Evolutionary conservation across 1,139 yeast species (phyloP).

Genomic region (Blastobotrys aristatus): DNA sequence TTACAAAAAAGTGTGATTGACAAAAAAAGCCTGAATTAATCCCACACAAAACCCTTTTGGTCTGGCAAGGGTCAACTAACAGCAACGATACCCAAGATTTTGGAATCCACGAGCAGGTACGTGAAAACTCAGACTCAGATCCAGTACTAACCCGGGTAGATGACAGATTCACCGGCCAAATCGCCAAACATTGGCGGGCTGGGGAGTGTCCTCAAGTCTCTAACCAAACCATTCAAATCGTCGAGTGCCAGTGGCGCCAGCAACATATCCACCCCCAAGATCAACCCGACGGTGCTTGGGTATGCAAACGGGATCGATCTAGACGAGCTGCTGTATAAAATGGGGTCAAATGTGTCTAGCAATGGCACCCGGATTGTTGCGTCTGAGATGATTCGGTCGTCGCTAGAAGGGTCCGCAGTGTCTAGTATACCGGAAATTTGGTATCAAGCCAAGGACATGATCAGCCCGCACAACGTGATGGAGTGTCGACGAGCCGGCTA

Average conservation of each 20-base stretch:
- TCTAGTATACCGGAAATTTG: constrained; percentile 69
- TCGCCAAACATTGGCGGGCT: constrained; percentile 26
- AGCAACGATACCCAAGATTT: too few relatives aligned
- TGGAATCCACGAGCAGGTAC: too few relatives aligned
- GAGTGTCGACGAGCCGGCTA: constrained; percentile 52
- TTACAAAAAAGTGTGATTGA: too few relatives aligned
- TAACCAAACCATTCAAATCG: constrained; percentile 47
- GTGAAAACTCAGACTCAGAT: too few relatives aligned
- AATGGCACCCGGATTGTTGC: constrained; percentile 47
- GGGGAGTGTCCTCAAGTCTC: constrained; percentile 47
- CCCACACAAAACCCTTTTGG: too few relatives aligned
- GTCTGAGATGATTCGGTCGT: constrained; percentile 47
- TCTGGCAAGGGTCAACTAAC: too few relatives aligned
- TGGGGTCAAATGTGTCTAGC: constrained; percentile 37
- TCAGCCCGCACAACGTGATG: constrained; percentile 40
- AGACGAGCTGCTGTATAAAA: constrained; percentile 41
- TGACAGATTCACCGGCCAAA: constrained; percentile 4
- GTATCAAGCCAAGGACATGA: constrained; percentile 60
- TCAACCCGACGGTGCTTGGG: constrained; percentile 56
- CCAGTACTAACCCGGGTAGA: too few relatives aligned
- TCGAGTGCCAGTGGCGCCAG: constrained; percentile 29
- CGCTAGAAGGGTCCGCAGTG: constrained; percentile 49
- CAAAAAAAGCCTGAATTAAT: too few relatives aligned
- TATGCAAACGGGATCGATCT: constrained; percentile 53
- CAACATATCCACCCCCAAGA: constrained; percentile 34